Evolutionary conservation across 140 eudicot genomes (phyloP), one percentile per base, ranked within the genome.

Genomic region (Oenanthe javanica): DNA sequence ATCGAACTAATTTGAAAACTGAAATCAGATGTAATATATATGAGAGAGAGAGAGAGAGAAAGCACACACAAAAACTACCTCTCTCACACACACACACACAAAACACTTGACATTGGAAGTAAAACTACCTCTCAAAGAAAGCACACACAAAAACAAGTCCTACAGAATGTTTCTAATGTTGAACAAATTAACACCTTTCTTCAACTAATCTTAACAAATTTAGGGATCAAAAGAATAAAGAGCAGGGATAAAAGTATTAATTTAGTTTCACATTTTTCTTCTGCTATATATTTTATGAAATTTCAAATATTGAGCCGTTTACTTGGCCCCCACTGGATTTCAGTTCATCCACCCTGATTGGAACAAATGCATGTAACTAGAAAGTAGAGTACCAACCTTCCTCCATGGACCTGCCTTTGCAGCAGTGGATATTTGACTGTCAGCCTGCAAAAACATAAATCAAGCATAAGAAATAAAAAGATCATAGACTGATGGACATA

Each of bases 371-470:
- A 57, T 46, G 69, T 72, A 74, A 75, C 70, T 48, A 79, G 6
- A 73, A 78, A 76, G 76, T 72, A 36, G 14, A 79, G 51, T 38
- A 90, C 97, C 27, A 81, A 94, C 97, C 99, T 94, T 94, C 83
- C 96, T 89, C 99, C 99, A 94, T 76, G 99, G 99, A 79, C 99
- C 97, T 43, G 99, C 86, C 84, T 87, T 94, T 83, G 99, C 66
- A 75, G 91, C 48, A n/a, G 92, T 85, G 16, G 91, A 78, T 45
- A 87, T 81, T 84, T 94, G 95, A 86, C 82, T 90, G 83, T 94
- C 99, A 61, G 89, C 84, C 97, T 94, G 87, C 84, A 77, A 51
- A 40, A 43, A 50, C 85, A 82, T 61, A 49, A 83, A 52, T 54
- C 21, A 72, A 64, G 77, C 77, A 78, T 13, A 76, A 79, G 71